phyloP scores from a whole-genome alignment of 148 eudicot species.

The Fagopyrum homotropicum region DNA sequence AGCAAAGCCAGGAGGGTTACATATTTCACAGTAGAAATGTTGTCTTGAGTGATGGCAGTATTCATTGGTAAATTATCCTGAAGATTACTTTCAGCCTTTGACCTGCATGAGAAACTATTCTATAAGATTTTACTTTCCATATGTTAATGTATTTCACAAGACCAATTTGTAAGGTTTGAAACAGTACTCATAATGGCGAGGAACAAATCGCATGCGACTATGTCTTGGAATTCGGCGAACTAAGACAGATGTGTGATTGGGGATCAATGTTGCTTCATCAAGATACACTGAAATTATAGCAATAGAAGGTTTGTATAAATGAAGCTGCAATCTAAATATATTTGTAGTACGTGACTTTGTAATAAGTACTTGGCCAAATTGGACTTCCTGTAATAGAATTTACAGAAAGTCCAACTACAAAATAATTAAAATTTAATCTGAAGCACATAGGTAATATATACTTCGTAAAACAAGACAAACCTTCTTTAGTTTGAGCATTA shows the following conservation, averaged over 20 bases:
- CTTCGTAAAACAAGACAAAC: slow-evolving; percentile 29
- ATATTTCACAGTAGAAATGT: slow-evolving; percentile 39
- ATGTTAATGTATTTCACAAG: background rate
- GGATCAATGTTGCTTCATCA: too few species aligned
- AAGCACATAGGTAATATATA: too few species aligned
- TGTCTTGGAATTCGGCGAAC: too few species aligned
- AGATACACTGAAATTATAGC: too few species aligned
- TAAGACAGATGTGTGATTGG: too few species aligned
- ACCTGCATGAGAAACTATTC: slow-evolving; percentile 37
- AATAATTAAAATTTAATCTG: too few species aligned
- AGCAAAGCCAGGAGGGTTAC: slow-evolving; percentile 20
- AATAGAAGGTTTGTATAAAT: slow-evolving; percentile 10
- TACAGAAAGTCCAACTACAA: background rate
- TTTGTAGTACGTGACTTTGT: too few species aligned
- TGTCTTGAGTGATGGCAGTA: slow-evolving; percentile 39
- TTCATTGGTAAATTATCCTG: slow-evolving; percentile 43
- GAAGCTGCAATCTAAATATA: slow-evolving; percentile 6
- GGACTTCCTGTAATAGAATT: background rate
- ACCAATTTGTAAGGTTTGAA: background rate
- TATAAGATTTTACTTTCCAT: slow-evolving; percentile 2
- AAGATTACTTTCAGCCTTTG: slow-evolving; percentile 31
- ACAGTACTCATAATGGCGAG: too few species aligned
- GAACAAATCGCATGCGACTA: too few species aligned
- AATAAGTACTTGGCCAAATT: too few species aligned
- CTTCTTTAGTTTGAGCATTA: slow-evolving; percentile 95